Conservation (phyloP, 2,329 filamentous ascomycete genomes). For the Talaromyces sp. region DNA sequence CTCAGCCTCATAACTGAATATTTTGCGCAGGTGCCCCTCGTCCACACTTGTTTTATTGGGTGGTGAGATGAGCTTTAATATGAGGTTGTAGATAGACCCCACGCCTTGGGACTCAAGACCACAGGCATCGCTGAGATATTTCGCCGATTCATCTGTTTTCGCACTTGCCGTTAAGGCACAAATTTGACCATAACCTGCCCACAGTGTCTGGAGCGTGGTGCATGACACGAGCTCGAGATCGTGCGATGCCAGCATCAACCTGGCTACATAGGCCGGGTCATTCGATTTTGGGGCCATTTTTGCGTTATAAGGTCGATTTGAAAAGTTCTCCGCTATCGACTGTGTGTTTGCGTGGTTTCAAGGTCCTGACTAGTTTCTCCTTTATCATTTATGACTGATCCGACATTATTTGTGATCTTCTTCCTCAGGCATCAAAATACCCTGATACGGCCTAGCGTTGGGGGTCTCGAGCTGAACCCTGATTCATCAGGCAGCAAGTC, state of each 20-base stretch:
- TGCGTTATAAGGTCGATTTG: slow-evolving; percentile 7
- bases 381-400: no score
- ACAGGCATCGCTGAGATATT: slow-evolving; percentile 24
- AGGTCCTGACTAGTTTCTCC: no score
- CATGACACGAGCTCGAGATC: slow-evolving; percentile 33
- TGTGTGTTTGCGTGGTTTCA: no score
- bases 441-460: no score
- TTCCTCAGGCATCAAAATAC: no score
- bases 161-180: slow-evolving; percentile 56
- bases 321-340: neutral
- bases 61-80: slow-evolving; percentile 65
- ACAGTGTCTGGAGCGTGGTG: slow-evolving; percentile 45
- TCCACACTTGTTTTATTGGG: slow-evolving; percentile 46
- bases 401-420: no score
- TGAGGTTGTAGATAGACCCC: slow-evolving; percentile 38
- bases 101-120: slow-evolving; percentile 17
- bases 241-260: slow-evolving; percentile 32
- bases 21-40: slow-evolving; percentile 67
- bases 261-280: slow-evolving; percentile 28
- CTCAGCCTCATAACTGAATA: slow-evolving; percentile 69
- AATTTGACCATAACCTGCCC: slow-evolving; percentile 58
- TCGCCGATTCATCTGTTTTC: slow-evolving; percentile 25
- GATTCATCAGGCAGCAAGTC: no score
- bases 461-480: no score
- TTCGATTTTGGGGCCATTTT: no score